phyloP scores from a whole-genome alignment of 768 basidiomycete genomes.

The Mycena pura region DNA sequence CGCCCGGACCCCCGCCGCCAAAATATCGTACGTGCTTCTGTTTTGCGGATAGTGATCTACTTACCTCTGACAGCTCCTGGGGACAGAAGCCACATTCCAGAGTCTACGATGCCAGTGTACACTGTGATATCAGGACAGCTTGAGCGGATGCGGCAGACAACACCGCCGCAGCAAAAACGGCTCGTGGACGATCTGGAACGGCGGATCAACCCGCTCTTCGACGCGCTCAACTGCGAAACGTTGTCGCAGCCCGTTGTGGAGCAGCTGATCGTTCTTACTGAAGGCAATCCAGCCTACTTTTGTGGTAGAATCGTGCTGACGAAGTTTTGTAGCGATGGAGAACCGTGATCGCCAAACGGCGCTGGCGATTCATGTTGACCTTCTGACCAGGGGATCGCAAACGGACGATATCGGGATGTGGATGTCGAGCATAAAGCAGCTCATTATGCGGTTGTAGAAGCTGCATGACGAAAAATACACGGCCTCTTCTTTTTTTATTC shows the following conservation, averaged over 20 bases:
- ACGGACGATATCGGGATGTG: constrained; percentile 85
- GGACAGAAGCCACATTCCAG: constrained; percentile 91
- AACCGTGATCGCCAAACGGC: constrained; percentile 79
- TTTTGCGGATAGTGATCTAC: constrained; percentile 1
- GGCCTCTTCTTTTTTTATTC: neutral
- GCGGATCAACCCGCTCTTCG: constrained; percentile 85
- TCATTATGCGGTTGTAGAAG: constrained; percentile 71
- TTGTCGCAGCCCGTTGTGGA: constrained; percentile 74
- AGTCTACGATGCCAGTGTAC: constrained; percentile 67
- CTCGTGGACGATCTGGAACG: constrained; percentile 88
- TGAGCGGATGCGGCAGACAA: constrained; percentile 70
- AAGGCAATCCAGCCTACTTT: constrained; percentile 57
- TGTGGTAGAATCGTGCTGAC: neutral
- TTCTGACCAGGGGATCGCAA: constrained; percentile 79
- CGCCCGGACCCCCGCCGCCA: constrained; percentile 43
- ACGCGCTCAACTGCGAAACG: constrained; percentile 90
- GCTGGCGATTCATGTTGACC: constrained; percentile 82
- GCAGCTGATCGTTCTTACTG: constrained; percentile 70
- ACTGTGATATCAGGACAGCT: constrained; percentile 70
- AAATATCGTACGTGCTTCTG: constrained; percentile 51
- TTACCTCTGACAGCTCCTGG: constrained; percentile 68
- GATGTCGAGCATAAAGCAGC: constrained; percentile 91
- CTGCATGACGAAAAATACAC: constrained; percentile 4
- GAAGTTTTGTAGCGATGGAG: constrained; percentile 69
- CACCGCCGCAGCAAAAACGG: constrained; percentile 85